Conservation (phyloP, 75 land plant species). For the Adiantum capillusveneris region DNA sequence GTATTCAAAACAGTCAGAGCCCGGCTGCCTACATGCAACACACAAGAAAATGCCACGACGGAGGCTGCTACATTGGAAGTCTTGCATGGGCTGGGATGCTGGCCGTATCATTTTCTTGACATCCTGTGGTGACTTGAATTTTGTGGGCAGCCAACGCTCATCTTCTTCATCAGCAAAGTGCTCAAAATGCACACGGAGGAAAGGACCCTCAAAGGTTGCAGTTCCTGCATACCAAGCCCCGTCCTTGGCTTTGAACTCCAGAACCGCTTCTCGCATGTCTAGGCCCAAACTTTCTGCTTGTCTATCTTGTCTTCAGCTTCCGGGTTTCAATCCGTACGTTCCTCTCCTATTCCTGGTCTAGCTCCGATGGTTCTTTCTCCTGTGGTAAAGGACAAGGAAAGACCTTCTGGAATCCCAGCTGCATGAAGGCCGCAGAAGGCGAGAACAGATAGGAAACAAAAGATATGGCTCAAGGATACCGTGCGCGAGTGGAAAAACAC, state of each 20-base stretch:
- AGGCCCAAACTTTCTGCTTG: no score
- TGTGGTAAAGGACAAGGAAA: no score
- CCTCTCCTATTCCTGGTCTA: no score
- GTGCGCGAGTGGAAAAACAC: no score
- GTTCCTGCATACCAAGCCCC: constrained; percentile 5
- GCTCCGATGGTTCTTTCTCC: no score
- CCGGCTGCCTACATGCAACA: background rate
- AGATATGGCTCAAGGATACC: no score
- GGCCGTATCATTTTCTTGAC: background rate
- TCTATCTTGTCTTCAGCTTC: no score
- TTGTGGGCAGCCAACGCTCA: background rate
- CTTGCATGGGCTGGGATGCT: background rate
- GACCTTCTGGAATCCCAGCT: no score
- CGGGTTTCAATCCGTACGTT: no score
- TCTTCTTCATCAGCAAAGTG: background rate
- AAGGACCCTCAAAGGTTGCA: background rate
- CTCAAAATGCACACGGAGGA: background rate
- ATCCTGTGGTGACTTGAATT: background rate
- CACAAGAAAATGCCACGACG: background rate
- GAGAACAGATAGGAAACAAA: no score
- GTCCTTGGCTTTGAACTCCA: constrained; percentile 1
- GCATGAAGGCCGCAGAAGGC: no score
- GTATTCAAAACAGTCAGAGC: background rate
- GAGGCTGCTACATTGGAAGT: background rate
- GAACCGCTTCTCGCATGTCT: no score